Base-by-base conservation (phyloP, 192 early-diverging fungal genomes). In the Ambispora gerdemannii region DNA sequence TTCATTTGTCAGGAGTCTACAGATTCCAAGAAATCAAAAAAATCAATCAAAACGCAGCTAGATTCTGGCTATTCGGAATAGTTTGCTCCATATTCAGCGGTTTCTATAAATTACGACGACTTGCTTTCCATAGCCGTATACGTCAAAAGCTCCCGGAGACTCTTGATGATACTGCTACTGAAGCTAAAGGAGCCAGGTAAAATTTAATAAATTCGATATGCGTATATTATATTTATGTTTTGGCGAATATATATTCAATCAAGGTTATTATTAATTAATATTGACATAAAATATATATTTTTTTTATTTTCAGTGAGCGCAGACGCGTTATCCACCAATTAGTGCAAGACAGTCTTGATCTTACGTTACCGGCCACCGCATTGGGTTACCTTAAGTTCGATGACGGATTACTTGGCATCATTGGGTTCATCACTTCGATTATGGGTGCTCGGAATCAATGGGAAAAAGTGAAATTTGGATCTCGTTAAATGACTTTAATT, bases 61-160 rank as follows among this genome's bases (percentile, higher is more conserved):
- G 83, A 71, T 88, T 82, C 74, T 93, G 92, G 92, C 70, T 90
- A 50, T 72, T 77, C 8, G 88, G 83, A 47, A 73, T 93, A 55
- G 47, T 80, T 13, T 83, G 83, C 50, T 87, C 88, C n/a, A 72
- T 91, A 64, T 25, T 88, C 27, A 76, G 82, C 27, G 81, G 87
- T 59, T 34, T 90, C 6, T 89, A 93, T 77, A 86, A 89, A 75
- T 78, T 91, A 43, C 79, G 82, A 38, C 71, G 83, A 64, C 81
- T 83, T 72, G 67, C 73, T 49, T 76, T 80, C 31, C 81, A 83
- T 32, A 7, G 61, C 38, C n/a, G 67, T 67, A 63, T 76, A 67
- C 74, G 78, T 72, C 65, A 74, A 53, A 31, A 75, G 36, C 50
- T 72, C 59, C n/a, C 67, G 43, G 61, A 58, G 62, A 66, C 67